Evolutionary conservation across 73 alveolate species (phyloP).

Genomic region (Tetrahymena elliotti): DNA sequence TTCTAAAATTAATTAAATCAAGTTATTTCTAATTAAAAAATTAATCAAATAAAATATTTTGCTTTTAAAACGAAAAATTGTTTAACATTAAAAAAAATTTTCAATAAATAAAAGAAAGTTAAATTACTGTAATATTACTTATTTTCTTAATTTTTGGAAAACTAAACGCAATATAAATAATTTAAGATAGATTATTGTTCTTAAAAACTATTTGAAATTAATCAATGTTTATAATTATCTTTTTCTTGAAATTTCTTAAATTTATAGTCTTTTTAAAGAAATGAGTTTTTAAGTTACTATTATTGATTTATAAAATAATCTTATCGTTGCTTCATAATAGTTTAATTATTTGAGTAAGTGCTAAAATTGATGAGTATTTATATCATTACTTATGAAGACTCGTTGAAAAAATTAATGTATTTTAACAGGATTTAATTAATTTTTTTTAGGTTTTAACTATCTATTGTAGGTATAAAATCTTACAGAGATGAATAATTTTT

Average conservation of each 20-base stretch:
- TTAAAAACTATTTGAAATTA: no score
- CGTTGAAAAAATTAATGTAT: not conserved
- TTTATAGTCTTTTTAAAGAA: not conserved
- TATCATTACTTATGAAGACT: not conserved
- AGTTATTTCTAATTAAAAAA: no score
- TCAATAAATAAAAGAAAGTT: no score
- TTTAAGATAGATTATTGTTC: no score
- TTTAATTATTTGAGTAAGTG: not conserved
- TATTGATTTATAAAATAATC: not conserved
- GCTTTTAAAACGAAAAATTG: no score
- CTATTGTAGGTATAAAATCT: not conserved
- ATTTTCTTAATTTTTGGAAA: no score
- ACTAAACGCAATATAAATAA: no score
- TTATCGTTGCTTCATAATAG: not conserved
- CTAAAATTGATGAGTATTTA: not conserved
- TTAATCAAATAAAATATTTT: no score
- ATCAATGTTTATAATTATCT: not conserved
- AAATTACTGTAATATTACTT: no score
- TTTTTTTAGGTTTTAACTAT: not conserved
- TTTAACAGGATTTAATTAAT: not conserved
- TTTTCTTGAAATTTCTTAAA: not conserved
- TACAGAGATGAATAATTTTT: not conserved
- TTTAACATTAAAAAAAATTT: no score
- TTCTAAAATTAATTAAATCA: no score
- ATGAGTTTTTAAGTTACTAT: not conserved